Percentiles rank a stretch among this genome's conserved stretches.
Evolutionary conservation across 164 flowering plant species (phyloP).

Genomic region (Amborella trichopoda): DNA sequence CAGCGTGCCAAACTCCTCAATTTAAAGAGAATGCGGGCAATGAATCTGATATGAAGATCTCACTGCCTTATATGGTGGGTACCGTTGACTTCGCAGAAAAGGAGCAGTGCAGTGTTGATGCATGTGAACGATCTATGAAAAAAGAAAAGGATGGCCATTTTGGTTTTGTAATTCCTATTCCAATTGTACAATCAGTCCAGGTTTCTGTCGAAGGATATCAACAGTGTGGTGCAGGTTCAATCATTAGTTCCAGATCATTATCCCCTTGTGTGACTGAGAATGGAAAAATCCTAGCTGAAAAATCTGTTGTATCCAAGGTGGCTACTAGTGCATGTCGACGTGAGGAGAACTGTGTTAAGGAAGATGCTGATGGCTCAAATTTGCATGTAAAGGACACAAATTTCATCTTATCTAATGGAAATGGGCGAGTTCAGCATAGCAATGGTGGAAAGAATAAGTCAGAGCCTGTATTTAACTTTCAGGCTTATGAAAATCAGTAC

Average conservation of each 20-base stretch:
- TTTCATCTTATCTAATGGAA: constrained; percentile 7
- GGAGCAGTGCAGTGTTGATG: too few species aligned
- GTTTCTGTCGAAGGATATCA: too few species aligned
- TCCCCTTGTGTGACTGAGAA: too few species aligned
- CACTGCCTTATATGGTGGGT: too few species aligned
- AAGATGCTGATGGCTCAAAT: constrained; percentile 11
- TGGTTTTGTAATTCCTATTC: too few species aligned
- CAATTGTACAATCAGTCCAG: too few species aligned
- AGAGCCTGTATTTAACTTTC: constrained; percentile 32
- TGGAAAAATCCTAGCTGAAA: too few species aligned
- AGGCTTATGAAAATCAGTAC: constrained; percentile 59
- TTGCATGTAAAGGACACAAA: constrained; percentile 7
- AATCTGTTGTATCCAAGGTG: constrained; percentile 15
- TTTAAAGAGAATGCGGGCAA: constrained; percentile 5
- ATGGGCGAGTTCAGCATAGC: constrained; percentile 8
- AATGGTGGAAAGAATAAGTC: constrained; percentile 14
- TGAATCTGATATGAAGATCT: constrained; percentile 9
- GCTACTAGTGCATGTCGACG: constrained; percentile 15
- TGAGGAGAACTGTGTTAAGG: constrained; percentile 7
- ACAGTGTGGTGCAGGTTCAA: constrained; percentile 12
- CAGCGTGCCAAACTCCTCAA: constrained; percentile 11
- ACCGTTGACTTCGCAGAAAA: too few species aligned
- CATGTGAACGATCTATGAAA: too few species aligned
- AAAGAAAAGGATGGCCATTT: too few species aligned
- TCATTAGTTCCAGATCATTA: too few species aligned